Evolutionary conservation across 345 rosid species (phyloP).

Genomic region (Raphanus raphanistrum): DNA sequence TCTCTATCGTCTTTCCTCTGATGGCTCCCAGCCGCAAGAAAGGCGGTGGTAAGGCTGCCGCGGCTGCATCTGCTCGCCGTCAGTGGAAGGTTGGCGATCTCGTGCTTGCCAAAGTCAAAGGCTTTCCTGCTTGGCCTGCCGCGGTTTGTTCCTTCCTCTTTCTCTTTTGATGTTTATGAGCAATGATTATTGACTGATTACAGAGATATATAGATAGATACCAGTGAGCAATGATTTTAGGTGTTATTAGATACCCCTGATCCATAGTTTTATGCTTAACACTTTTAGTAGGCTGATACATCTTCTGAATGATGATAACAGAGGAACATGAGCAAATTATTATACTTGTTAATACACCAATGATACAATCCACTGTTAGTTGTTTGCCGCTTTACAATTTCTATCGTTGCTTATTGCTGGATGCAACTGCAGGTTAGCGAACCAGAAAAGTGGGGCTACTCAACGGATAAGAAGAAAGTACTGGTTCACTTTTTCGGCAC

Average conservation of each 20-base stretch:
- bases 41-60: constrained; percentile 74
- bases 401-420: constrained; percentile 1
- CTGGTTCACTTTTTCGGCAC: constrained; percentile 93
- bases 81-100: constrained; percentile 99
- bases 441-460: constrained; percentile 91
- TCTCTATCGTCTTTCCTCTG: constrained; percentile 8
- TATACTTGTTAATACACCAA: background rate
- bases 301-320: background rate
- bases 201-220: background rate
- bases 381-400: background rate
- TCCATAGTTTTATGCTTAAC: background rate
- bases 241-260: background rate
- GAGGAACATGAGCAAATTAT: background rate
- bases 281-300: background rate
- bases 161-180: background rate
- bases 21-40: constrained; percentile 90
- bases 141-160: constrained; percentile 51
- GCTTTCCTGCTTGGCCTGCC: constrained; percentile 99
- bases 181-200: background rate
- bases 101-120: constrained; percentile 96
- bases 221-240: background rate
- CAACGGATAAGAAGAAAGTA: constrained; percentile 85
- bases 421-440: constrained; percentile 70
- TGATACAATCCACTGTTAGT: background rate
- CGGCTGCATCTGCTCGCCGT: constrained; percentile 78